These are phyloP conservation scores for Polytrichum commune DNA, from an alignment of 225 moss, liverwort and hornwort genomes.

Conservation along the genomic window DNA sequence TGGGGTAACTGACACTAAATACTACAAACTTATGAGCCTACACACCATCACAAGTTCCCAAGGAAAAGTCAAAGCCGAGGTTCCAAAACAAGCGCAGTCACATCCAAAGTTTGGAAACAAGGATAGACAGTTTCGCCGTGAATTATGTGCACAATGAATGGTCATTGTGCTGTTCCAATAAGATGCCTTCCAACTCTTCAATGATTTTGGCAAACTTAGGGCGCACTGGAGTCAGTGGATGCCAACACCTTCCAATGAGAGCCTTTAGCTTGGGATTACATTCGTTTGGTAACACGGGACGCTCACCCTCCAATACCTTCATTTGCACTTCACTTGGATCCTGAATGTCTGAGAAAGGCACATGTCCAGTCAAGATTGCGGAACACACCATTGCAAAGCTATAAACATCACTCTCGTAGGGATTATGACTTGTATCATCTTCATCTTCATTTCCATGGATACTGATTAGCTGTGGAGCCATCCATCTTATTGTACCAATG, in stretches of 20 bases:
- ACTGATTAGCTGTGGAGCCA: slow-evolving; percentile 4
- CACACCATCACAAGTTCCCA: too few relatives aligned
- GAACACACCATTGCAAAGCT: slow-evolving; percentile 4
- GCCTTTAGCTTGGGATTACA: neutral
- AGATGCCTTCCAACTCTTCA: neutral
- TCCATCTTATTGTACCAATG: slow-evolving; percentile 5
- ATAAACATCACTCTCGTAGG: slow-evolving; percentile 1
- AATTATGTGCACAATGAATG: too few relatives aligned
- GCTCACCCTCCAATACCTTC: neutral
- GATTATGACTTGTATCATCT: neutral
- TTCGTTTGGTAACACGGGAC: neutral
- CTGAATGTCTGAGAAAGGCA: neutral
- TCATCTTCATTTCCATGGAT: neutral
- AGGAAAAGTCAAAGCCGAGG: too few relatives aligned
- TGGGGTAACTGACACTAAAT: too few relatives aligned
- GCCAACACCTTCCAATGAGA: slow-evolving; percentile 2
- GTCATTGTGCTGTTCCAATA: too few relatives aligned
- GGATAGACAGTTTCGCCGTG: too few relatives aligned
- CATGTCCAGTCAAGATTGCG: slow-evolving; percentile 3
- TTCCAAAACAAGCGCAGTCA: too few relatives aligned
- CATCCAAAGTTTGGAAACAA: too few relatives aligned
- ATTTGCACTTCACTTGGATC: too few relatives aligned
- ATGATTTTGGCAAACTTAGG: neutral
- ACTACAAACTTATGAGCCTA: too few relatives aligned
- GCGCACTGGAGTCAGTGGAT: neutral